Base-by-base conservation (phyloP, 108 stramenopile genomes). In the Conticribra guillardii region DNA sequence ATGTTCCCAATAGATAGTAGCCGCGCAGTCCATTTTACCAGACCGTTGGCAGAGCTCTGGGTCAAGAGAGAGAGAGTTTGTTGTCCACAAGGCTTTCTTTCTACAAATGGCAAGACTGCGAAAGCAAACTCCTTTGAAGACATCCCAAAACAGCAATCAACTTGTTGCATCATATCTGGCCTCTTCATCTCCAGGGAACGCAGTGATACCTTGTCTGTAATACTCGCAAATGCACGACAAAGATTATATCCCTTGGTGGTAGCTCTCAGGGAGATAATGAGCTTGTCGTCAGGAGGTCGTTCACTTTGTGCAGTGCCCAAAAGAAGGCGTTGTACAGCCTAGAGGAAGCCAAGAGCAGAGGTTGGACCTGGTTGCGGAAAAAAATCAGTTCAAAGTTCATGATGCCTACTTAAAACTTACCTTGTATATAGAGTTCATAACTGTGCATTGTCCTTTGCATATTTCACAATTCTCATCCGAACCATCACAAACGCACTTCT, bases 11-110 rank as follows among this genome's bases (percentile, higher is more conserved):
- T 64, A 11, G 78, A 26, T 15, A 90, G 63, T 11, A 90, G 63
- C 11, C 83, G 57, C 3, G 77, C 60, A 9, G 67, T 74, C 91
- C 91, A 90, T 30, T 73, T 74, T 14, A 85, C 53, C 4, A 90
- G 41, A 4, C 82, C 85, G 17, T 87, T 73, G 21, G 57, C 60
- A 7, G 67, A 54, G 54, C 72, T 74, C 41, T 52, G 74, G n/a
- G 63, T 80, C 7, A 72, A 50, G 28, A 80, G 24, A 22, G 67
- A 47, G 17, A 68, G n/a, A 22, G 51, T 66, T 24, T 41, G 31
- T 41, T 61, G 56, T 16, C 59, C 69, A 59, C 64, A 74, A 41
- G 73, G 55, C 4, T 52, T 63, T 31, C 24, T 70, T 48, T 75
- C 65, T 4, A 64, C 23, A 51, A 71, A 71, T 45, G 49, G 60